phyloP scores from a whole-genome alignment of 148 eudicot species.

The Arctostaphylos glauca region DNA sequence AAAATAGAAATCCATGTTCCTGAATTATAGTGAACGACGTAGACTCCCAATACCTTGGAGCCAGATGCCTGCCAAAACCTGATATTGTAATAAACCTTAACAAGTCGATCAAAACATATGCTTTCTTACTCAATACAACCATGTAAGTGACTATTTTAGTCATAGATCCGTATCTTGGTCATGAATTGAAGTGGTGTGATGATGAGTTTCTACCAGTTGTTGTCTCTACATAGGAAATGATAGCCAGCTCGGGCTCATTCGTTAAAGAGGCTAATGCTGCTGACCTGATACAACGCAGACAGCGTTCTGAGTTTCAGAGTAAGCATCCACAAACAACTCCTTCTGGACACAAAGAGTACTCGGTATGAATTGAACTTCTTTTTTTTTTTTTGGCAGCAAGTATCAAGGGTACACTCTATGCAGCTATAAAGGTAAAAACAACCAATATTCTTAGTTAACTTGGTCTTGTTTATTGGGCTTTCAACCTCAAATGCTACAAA shows the following conservation, averaged over 20 bases:
- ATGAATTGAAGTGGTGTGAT: conserved; percentile 29
- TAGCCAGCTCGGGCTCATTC: conserved; percentile 52
- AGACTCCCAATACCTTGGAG: background rate
- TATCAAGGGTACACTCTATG: conserved; percentile 60
- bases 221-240: conserved; percentile 56
- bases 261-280: conserved; percentile 80
- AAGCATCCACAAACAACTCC: conserved; percentile 16
- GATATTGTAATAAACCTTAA: background rate
- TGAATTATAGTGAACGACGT: background rate
- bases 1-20: background rate
- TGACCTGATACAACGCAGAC: conserved; percentile 81
- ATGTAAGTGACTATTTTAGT: background rate
- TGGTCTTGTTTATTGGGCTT: conserved; percentile 4
- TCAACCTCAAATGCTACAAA: conserved; percentile 10
- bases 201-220: conserved; percentile 49
- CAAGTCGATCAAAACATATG: no score
- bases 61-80: background rate
- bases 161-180: background rate
- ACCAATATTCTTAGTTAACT: background rate
- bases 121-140: background rate
- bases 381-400: conserved; percentile 49
- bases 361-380: conserved; percentile 18
- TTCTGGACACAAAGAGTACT: background rate
- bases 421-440: conserved; percentile 63
- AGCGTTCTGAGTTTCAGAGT: conserved; percentile 91